Base-by-base conservation (phyloP, 805 yeast genomes). In the Jamesozyma gamospora region DNA sequence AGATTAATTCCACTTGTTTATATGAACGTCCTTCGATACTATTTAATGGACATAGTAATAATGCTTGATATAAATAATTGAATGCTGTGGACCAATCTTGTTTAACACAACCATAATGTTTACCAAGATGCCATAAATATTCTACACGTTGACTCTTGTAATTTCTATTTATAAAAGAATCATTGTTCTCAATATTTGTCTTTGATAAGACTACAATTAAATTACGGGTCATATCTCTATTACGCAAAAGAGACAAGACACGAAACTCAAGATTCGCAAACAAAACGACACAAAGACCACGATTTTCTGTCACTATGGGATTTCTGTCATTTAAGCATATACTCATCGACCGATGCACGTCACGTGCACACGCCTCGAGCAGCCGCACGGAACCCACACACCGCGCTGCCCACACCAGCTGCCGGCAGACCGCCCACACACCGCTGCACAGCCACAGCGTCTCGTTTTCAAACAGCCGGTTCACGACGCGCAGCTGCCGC, bases 311-410 rank as follows among this genome's bases (percentile, higher is more conserved):
- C 16, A 58, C 35, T 21, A 71, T 72, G n/a, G 74, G 71, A 44
- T 76, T 77, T 42, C 88, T 71, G 58, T 87, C 96, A 46, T 82
- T 83, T 33, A 87, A 65, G 45, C 94, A 83, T 4, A 82, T 55
- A 42, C 81, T 83, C 62, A 85, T 82, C 6, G 88, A 73, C 43
- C 76, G 70, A 57, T 85, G 86, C 40, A 86, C 67, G 2, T 79
- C 69, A 44, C 77, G 65, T 0, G 84, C 79, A 32, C 83, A 71
- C 36, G 46, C 60, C 46, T 75, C 55, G 51, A 19, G n/a, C 32
- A 10, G 17, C 8, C 8, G 24, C 24, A 21, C 24, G 8, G 24
- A 5, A 8, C 24, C 24, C 24, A 8, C 8, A 8, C 24, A 21
- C 24, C 24, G 24, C 24, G 24, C 24, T 8, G 8, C 24, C 24